These are phyloP conservation scores for Gypsophila paniculata DNA, from an alignment of 179 eudicot genomes.

Conservation along the genomic window DNA sequence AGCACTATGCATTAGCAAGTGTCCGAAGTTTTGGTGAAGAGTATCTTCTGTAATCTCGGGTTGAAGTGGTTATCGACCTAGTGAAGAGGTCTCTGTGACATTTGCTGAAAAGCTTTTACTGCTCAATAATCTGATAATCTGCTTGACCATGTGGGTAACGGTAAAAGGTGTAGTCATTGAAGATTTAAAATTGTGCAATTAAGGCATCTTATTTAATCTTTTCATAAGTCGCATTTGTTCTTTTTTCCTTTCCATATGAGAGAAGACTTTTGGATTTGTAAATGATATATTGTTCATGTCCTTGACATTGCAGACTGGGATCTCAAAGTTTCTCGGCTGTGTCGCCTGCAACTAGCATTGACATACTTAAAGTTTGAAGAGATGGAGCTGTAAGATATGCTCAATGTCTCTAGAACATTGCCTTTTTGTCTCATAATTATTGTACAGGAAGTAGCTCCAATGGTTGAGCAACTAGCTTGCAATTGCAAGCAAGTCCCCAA, in stretches of 20 bases:
- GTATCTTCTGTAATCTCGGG: neutral
- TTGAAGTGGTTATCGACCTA: neutral
- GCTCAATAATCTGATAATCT: neutral
- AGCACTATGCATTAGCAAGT: neutral
- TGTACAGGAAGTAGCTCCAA: too few relatives aligned
- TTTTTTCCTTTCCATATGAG: neutral
- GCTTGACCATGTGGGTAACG: neutral
- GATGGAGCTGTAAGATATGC: constrained; percentile 69
- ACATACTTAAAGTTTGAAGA: constrained; percentile 73
- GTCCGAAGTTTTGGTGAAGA: neutral
- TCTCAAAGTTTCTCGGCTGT: constrained; percentile 62
- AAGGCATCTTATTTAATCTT: neutral
- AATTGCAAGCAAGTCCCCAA: too few relatives aligned
- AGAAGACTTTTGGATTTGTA: neutral
- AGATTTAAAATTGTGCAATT: neutral
- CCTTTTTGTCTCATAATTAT: constrained; percentile 11
- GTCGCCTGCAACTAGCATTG: constrained; percentile 80
- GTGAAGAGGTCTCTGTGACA: neutral
- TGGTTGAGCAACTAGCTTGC: too few relatives aligned
- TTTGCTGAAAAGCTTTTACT: neutral
- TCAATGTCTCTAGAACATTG: neutral
- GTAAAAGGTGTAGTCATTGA: neutral
- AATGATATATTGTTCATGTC: constrained; percentile 11
- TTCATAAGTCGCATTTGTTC: neutral
- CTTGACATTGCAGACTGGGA: constrained; percentile 70